These are phyloP conservation scores for Pseudogymnoascus verrucosus DNA, from an alignment of 2,329 filamentous ascomycete genomes.

Conservation along the genomic window DNA sequence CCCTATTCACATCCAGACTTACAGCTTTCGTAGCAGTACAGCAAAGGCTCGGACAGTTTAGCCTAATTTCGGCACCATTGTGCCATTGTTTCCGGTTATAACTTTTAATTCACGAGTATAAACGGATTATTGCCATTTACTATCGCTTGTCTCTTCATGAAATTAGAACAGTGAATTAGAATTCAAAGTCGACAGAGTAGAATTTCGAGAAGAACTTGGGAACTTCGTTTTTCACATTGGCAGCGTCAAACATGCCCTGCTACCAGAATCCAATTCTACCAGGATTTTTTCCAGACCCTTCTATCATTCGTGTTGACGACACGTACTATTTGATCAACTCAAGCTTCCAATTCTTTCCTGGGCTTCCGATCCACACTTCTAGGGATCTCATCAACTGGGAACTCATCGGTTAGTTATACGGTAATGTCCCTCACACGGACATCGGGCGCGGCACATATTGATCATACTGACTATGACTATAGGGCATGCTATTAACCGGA, in stretches of 20 bases:
- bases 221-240: background rate
- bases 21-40: background rate
- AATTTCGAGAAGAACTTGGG: background rate
- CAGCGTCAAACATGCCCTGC: background rate
- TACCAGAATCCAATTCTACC: conserved; percentile 26
- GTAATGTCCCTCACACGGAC: background rate
- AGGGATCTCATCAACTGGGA: conserved; percentile 25
- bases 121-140: background rate
- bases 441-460: background rate
- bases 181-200: background rate
- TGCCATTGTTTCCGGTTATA: background rate
- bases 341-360: conserved; percentile 52
- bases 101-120: background rate
- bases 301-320: conserved; percentile 23
- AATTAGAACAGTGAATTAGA: background rate
- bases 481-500: conserved; percentile 33
- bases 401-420: conserved; percentile 13
- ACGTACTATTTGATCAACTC: conserved; percentile 40
- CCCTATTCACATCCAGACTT: background rate
- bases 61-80: background rate
- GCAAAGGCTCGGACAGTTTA: background rate
- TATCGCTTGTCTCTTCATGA: background rate
- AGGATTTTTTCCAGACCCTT: conserved; percentile 29
- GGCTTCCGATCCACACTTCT: conserved; percentile 35
- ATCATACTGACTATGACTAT: conserved; percentile 28